A percentile compares a stretch with the other conserved stretches of the same genome.
Evolutionary conservation across 106 monocot genomes (phyloP).

Genomic region (Acorus calamus): DNA sequence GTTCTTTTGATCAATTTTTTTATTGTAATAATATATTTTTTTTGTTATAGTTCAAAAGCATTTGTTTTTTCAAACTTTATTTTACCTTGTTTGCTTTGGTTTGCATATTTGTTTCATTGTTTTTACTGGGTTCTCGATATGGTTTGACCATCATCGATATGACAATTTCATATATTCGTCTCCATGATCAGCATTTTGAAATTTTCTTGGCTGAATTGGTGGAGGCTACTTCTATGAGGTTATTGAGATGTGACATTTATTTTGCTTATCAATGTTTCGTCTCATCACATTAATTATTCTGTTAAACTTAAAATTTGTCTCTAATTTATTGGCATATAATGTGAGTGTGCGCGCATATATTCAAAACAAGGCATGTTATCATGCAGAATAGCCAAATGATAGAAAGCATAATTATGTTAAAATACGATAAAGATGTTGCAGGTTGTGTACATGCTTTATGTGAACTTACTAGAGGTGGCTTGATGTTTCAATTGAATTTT

Average conservation of each 20-base stretch:
- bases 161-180: constrained; percentile 59
- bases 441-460: too few relatives aligned
- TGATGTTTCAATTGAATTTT: too few relatives aligned
- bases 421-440: too few relatives aligned
- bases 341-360: too few relatives aligned
- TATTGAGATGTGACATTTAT: constrained; percentile 38
- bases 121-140: constrained; percentile 62
- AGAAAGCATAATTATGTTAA: too few relatives aligned
- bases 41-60: background rate
- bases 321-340: too few relatives aligned
- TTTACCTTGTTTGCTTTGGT: background rate
- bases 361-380: too few relatives aligned
- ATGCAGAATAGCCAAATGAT: too few relatives aligned
- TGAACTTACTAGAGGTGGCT: too few relatives aligned
- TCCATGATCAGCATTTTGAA: constrained; percentile 94
- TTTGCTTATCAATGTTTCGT: background rate
- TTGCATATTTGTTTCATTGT: constrained; percentile 75
- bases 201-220: constrained; percentile 73
- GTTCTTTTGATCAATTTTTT: too few relatives aligned
- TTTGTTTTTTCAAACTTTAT: background rate
- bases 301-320: background rate
- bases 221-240: constrained; percentile 80
- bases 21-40: too few relatives aligned
- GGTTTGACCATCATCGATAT: constrained; percentile 82
- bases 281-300: background rate